A percentile compares a stretch with the other conserved stretches of the same genome.
Evolutionary conservation across 306 rosid species (phyloP).

Genomic region (Leucaena leucocephala): DNA sequence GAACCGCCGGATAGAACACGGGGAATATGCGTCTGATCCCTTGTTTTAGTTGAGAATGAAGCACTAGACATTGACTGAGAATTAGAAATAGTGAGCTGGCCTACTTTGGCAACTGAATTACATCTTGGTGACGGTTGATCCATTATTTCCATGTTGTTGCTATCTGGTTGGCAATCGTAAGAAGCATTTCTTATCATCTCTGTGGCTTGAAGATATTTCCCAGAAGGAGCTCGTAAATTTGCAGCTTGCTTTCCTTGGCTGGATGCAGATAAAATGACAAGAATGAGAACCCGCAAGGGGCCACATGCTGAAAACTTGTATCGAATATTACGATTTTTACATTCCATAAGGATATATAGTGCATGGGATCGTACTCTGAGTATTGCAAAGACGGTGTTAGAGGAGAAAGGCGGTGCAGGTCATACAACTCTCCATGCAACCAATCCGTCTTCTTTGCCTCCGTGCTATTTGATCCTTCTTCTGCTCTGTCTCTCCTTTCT

Average conservation of each 20-base stretch:
- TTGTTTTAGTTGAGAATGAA: slow-evolving; percentile 37
- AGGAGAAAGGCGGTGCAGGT: slow-evolving; percentile 43
- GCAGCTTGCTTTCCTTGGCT: slow-evolving; percentile 46
- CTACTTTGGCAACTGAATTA: slow-evolving; percentile 11
- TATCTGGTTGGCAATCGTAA: slow-evolving; percentile 33
- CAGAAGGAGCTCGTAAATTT: slow-evolving; percentile 41
- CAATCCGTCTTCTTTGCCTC: slow-evolving; percentile 36
- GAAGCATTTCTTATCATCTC: slow-evolving; percentile 25
- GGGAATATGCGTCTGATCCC: slow-evolving; percentile 29
- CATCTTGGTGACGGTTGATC: slow-evolving; percentile 35
- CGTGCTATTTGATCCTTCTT: slow-evolving; percentile 27
- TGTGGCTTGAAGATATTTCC: slow-evolving; percentile 1
- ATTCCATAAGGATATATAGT: background rate
- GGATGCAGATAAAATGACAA: background rate
- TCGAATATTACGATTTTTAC: slow-evolving; percentile 9
- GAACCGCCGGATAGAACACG: slow-evolving; percentile 35
- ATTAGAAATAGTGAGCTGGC: slow-evolving; percentile 36
- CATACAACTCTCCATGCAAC: slow-evolving; percentile 21
- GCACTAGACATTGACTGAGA: slow-evolving; percentile 13
- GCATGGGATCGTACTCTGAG: slow-evolving; percentile 45
- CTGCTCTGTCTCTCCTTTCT: slow-evolving; percentile 26
- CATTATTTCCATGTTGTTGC: slow-evolving; percentile 25
- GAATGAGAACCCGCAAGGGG: background rate
- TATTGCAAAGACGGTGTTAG: slow-evolving; percentile 46
- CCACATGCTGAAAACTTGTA: slow-evolving; percentile 1